These are phyloP conservation scores for Coniochaeta pulveracea DNA, from an alignment of 2,329 filamentous ascomycete genomes.

Conservation along the genomic window DNA sequence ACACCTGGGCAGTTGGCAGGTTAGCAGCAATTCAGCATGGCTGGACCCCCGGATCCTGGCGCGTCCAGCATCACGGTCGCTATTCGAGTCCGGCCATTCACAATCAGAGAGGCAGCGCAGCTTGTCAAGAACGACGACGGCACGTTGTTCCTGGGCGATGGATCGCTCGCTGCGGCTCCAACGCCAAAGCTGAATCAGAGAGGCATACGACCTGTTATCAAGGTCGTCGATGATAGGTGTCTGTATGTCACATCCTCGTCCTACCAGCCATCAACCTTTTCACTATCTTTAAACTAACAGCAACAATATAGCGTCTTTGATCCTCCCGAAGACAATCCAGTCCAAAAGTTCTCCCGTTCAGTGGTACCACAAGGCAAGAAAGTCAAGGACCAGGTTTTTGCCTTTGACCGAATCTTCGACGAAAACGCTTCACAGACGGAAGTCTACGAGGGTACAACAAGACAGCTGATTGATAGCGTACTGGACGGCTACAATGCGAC, in stretches of 20 bases:
- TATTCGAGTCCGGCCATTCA: constrained; percentile 63
- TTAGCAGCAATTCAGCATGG: constrained; percentile 11
- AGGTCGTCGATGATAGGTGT: constrained; percentile 92
- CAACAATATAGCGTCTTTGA: constrained; percentile 70
- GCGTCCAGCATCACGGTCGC: constrained; percentile 43
- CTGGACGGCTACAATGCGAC: constrained; percentile 98
- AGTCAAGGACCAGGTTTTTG: constrained; percentile 95
- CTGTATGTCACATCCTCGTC: constrained; percentile 49
- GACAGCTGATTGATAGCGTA: constrained; percentile 82
- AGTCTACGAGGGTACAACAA: constrained; percentile 90
- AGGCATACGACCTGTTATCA: constrained; percentile 84
- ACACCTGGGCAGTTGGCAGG: no score
- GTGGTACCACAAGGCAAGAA: constrained; percentile 78
- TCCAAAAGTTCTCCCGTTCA: constrained; percentile 76
- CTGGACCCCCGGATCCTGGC: constrained; percentile 27
- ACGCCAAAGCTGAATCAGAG: constrained; percentile 76
- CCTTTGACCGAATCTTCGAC: constrained; percentile 94
- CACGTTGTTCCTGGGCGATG: constrained; percentile 89
- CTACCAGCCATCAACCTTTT: constrained; percentile 1
- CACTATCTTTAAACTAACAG: constrained; percentile 10
- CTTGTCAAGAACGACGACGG: constrained; percentile 71
- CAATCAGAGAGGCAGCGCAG: constrained; percentile 90
- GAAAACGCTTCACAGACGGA: constrained; percentile 86
- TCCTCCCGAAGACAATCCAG: constrained; percentile 85
- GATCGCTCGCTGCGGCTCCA: constrained; percentile 79